Conservation (phyloP, 495 filamentous ascomycete species). For the Penicillium turbatum region DNA sequence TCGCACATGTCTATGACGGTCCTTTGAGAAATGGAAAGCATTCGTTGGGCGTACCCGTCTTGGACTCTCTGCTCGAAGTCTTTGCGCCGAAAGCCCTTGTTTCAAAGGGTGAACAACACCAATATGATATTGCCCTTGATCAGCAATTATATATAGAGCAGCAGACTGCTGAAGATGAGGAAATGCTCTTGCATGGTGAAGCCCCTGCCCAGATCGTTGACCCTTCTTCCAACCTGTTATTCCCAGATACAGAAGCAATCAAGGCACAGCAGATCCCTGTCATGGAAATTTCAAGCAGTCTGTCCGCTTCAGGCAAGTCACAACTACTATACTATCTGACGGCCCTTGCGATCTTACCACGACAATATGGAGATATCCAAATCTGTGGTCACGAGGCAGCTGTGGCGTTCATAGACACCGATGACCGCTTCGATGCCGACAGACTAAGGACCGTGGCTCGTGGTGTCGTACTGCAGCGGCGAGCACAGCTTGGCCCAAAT, state of each 20-base stretch:
- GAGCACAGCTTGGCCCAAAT: background rate
- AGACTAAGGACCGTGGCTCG: constrained; percentile 46
- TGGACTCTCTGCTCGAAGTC: constrained; percentile 49
- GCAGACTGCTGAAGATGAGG: constrained; percentile 11
- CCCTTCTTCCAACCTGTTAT: constrained; percentile 5
- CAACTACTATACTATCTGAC: constrained; percentile 67
- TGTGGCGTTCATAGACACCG: constrained; percentile 67
- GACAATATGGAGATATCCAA: constrained; percentile 24
- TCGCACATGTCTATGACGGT: constrained; percentile 26
- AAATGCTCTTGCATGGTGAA: constrained; percentile 14
- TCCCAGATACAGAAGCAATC: constrained; percentile 7
- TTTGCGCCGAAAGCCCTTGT: constrained; percentile 29
- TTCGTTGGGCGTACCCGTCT: constrained; percentile 38
- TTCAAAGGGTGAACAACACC: constrained; percentile 1
- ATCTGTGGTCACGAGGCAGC: constrained; percentile 51
- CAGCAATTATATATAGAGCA: background rate
- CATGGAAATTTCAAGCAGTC: constrained; percentile 54
- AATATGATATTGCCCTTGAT: background rate
- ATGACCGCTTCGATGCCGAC: constrained; percentile 59
- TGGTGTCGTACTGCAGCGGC: constrained; percentile 22
- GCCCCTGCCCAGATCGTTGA: background rate
- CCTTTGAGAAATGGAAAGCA: constrained; percentile 3
- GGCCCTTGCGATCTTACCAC: constrained; percentile 54
- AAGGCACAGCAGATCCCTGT: constrained; percentile 38
- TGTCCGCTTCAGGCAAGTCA: constrained; percentile 57